Evolutionary conservation across 2,329 filamentous ascomycete species (phyloP), one percentile per base, ranked within the genome.

Genomic region (Zasmidium angulare): DNA sequence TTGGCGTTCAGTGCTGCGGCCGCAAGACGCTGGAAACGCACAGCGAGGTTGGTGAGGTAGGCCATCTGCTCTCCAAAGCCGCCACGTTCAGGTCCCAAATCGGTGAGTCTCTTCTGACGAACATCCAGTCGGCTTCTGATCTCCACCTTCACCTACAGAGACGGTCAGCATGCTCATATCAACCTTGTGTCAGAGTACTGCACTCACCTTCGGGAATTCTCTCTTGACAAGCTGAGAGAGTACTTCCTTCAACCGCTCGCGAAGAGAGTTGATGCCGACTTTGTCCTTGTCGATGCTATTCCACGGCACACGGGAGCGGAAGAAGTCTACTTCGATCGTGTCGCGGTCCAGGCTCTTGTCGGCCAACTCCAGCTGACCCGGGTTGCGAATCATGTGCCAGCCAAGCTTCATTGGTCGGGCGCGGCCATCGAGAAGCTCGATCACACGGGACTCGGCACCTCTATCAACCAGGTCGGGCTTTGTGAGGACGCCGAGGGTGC

Each of bases 11-110:
- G 62, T 2, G 74, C 75, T 20, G 72, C 59, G 2, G 69, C 55
- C 0, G 73, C 73, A 1, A 76, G 58, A 1, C 65, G 60, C 59
- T 79, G 76, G 57, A 79, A 82, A 2, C 67, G 63, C 0, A 68
- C 71, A 0, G 76, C 71, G 19, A 82, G 53, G 77, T 74, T 50
- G 6, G 80, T 73, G 10, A 87, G 71, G n/a, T 80, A 79, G 1
- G 73, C 66, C 0, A 75, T 76, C 59, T 86, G 82, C 56, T 85
- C 77, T 0, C 73, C 58, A 0, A 73, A 24, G 0, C 78, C 82
- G 2, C 64, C 68, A 6, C 84, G 75, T 2, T 79, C 74, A 0
- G 74, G 71, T 0, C 86, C 86, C 0, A 89, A 75, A 2, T 73
- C 72, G 0, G 72, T 61, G 1, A 88, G 70, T 0, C 67, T 66